Percentiles rank a stretch among this genome's conserved stretches.
Evolutionary conservation across 78 protist genomes (phyloP).

Genomic region (Dictyostelium purpureum): DNA sequence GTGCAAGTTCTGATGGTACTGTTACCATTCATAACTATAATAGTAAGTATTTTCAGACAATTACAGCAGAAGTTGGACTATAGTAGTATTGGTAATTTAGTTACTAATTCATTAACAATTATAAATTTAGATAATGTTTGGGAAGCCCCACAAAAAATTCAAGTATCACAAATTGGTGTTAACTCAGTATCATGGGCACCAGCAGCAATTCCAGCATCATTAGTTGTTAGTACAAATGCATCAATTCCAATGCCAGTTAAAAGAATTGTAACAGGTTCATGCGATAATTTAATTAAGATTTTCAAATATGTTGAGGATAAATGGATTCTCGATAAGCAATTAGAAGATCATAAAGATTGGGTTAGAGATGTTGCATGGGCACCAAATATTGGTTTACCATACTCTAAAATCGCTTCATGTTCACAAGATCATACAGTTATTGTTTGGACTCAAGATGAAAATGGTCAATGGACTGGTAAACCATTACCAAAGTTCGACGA

Average conservation of each 20-base stretch:
- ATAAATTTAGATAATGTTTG: constrained; percentile 18
- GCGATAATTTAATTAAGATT: constrained; percentile 93
- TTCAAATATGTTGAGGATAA: constrained; percentile 85
- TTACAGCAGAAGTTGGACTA: no score
- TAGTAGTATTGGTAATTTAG: no score
- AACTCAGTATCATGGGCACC: constrained; percentile 96
- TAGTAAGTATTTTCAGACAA: constrained; percentile 48
- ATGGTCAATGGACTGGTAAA: constrained; percentile 71
- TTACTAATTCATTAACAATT: no score
- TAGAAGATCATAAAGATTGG: constrained; percentile 96
- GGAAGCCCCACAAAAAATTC: constrained; percentile 83
- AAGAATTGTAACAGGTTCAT: constrained; percentile 94
- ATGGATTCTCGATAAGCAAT: constrained; percentile 56
- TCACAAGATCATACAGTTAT: constrained; percentile 91
- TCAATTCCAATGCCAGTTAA: constrained; percentile 48
- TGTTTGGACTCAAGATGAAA: constrained; percentile 86
- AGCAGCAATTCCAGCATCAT: constrained; percentile 55
- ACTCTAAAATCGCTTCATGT: constrained; percentile 88
- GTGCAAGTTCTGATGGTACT: constrained; percentile 92
- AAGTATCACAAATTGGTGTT: constrained; percentile 83
- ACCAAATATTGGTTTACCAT: constrained; percentile 87
- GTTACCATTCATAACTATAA: constrained; percentile 83
- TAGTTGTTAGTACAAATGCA: constrained; percentile 19
- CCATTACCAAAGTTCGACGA: constrained; percentile 72
- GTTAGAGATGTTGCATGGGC: constrained; percentile 99